A percentile compares a stretch with the other conserved stretches of the same genome.
These are phyloP conservation scores for Apocynum venetum DNA, from an alignment of 257 asterid species.

Conservation along the genomic window DNA sequence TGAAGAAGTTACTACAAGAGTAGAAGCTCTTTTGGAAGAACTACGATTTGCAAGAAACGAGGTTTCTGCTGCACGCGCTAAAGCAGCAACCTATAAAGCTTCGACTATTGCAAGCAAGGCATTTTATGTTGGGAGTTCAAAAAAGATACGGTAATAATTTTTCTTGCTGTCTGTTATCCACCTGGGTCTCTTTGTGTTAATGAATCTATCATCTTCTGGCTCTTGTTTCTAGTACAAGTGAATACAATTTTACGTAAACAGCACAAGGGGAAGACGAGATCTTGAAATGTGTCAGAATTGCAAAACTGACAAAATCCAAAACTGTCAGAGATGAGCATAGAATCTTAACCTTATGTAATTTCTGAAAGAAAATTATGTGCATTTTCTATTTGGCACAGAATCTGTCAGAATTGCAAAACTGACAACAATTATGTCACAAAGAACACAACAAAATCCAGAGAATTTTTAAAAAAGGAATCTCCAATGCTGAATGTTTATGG, in stretches of 20 bases:
- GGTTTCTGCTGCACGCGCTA: slow-evolving; percentile 69
- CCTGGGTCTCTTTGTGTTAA: neutral
- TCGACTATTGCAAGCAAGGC: slow-evolving; percentile 52
- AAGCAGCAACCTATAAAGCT: slow-evolving; percentile 80
- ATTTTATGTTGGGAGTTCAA: slow-evolving; percentile 50
- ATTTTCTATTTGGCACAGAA: neutral
- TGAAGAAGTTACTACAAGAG: slow-evolving; percentile 73
- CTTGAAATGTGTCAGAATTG: neutral
- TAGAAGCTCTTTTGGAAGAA: slow-evolving; percentile 73
- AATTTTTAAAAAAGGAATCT: neutral
- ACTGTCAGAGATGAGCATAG: too few relatives aligned
- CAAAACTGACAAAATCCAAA: too few relatives aligned
- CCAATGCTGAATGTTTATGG: neutral
- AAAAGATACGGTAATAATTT: slow-evolving; percentile 41
- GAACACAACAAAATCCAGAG: neutral
- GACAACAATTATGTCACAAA: neutral
- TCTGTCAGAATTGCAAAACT: neutral
- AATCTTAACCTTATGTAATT: neutral
- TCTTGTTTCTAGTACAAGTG: neutral
- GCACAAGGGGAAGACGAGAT: neutral
- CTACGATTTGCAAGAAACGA: slow-evolving; percentile 64
- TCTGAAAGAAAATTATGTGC: neutral
- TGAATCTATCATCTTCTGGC: neutral
- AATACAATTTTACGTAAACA: neutral
- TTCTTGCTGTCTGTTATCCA: neutral